phyloP scores from a whole-genome alignment of 805 yeast species.

The Wickerhamiella brachini region DNA sequence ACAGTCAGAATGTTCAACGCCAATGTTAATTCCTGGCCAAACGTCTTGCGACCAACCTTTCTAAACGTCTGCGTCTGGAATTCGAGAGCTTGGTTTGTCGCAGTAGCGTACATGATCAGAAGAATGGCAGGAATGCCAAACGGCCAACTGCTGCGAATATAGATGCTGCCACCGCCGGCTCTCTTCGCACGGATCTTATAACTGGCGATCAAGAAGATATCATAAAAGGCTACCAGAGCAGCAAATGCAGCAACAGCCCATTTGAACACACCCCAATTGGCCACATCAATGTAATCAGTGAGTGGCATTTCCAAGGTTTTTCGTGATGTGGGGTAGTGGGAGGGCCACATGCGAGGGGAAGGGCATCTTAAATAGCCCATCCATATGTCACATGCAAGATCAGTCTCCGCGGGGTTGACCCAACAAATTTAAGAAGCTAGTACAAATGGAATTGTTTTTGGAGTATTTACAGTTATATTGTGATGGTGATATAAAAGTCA shows the following conservation, averaged over 20 bases:
- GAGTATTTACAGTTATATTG: too few species aligned
- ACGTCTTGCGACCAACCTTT: not conserved
- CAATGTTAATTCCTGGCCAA: not conserved
- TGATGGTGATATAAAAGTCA: too few species aligned
- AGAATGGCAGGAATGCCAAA: not conserved
- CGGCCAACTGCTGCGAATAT: not conserved
- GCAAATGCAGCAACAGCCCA: not conserved
- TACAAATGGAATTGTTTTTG: too few species aligned
- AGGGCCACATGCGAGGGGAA: too few species aligned
- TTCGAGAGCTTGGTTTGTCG: not conserved
- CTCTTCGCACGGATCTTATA: not conserved
- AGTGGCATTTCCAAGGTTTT: not conserved
- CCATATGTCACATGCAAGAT: too few species aligned
- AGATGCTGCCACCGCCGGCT: not conserved
- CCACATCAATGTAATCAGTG: not conserved
- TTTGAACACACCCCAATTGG: not conserved
- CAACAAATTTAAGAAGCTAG: too few species aligned
- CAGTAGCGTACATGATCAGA: not conserved
- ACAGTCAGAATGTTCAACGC: slow-evolving; percentile 7
- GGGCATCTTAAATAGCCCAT: too few species aligned
- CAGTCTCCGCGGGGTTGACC: too few species aligned
- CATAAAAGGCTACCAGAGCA: not conserved
- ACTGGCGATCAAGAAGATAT: not conserved
- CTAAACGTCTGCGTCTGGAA: not conserved
- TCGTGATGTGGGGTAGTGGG: not conserved